Conservation (phyloP, 163 green algal species). For the Scenedesmus sp. region DNA sequence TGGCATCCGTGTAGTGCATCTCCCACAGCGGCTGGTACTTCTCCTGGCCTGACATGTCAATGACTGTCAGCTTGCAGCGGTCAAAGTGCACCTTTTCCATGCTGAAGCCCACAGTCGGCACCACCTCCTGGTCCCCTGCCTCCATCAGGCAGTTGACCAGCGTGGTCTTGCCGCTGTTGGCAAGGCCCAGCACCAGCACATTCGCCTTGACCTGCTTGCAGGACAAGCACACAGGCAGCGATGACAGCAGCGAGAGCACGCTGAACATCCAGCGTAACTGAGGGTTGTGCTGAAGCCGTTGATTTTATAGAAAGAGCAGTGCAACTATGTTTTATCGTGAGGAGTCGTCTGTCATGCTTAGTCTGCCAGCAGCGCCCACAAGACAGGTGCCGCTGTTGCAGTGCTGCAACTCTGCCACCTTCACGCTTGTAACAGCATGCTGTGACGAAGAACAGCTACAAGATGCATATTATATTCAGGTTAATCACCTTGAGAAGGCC, state of each 20-base stretch:
- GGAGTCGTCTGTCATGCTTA: too few species aligned
- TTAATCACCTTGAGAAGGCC: constrained; percentile 25
- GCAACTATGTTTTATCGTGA: too few species aligned
- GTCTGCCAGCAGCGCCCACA: too few species aligned
- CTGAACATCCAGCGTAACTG: not conserved
- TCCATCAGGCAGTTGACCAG: constrained; percentile 29
- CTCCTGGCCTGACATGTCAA: constrained; percentile 46
- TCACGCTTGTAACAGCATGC: not conserved
- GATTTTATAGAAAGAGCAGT: not conserved
- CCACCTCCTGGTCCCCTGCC: constrained; percentile 21
- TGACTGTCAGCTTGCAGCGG: constrained; percentile 30
- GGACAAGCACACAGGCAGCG: not conserved
- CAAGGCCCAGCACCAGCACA: constrained; percentile 36
- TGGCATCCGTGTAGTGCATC: constrained; percentile 33
- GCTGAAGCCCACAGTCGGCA: constrained; percentile 45
- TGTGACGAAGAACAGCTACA: not conserved
- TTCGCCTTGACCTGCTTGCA: constrained; percentile 31
- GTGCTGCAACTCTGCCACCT: too few species aligned
- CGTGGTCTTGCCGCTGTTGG: constrained; percentile 45
- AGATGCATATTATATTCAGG: not conserved
- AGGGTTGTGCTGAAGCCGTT: not conserved
- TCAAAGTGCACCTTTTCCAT: constrained; percentile 44
- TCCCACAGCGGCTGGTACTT: constrained; percentile 51
- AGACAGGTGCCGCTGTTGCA: too few species aligned
- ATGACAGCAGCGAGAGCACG: not conserved